These are phyloP conservation scores for Petunia axillaris DNA, from an alignment of 257 asterid species.

Conservation along the genomic window DNA sequence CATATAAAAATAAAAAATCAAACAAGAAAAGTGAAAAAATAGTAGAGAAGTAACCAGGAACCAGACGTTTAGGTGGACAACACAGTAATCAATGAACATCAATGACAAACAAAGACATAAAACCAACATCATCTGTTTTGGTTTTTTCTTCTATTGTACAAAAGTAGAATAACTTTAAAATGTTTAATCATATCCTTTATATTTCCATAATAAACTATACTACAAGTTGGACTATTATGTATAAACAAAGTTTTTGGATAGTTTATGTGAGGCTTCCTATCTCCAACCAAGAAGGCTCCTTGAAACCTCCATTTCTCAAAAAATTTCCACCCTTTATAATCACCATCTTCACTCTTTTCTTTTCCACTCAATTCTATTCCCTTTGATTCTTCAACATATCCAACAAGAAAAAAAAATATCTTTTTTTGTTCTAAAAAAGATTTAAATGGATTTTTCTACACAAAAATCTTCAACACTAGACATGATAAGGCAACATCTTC, in stretches of 20 bases:
- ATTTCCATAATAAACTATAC: background rate
- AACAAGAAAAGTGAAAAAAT: no score
- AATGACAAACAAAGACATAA: background rate
- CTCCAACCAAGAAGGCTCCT: conserved; percentile 18
- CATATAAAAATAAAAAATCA: no score
- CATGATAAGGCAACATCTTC: conserved; percentile 28
- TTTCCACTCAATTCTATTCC: conserved; percentile 22
- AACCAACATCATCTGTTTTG: background rate
- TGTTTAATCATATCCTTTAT: background rate
- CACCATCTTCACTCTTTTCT: conserved; percentile 18
- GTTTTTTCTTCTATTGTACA: background rate
- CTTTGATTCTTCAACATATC: background rate
- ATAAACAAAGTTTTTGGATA: background rate
- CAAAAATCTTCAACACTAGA: conserved; percentile 19
- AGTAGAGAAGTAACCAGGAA: no score
- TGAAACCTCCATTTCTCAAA: background rate
- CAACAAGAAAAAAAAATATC: no score
- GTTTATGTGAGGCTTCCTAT: conserved; percentile 6
- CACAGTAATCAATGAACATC: background rate
- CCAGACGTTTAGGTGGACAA: background rate
- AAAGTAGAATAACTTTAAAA: background rate
- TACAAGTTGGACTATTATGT: background rate
- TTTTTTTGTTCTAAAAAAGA: background rate
- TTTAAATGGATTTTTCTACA: conserved; percentile 26
- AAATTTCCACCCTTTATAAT: conserved; percentile 17